Base-by-base conservation (phyloP, 2,329 filamentous ascomycete species). In the Bipolaris victoriae region DNA sequence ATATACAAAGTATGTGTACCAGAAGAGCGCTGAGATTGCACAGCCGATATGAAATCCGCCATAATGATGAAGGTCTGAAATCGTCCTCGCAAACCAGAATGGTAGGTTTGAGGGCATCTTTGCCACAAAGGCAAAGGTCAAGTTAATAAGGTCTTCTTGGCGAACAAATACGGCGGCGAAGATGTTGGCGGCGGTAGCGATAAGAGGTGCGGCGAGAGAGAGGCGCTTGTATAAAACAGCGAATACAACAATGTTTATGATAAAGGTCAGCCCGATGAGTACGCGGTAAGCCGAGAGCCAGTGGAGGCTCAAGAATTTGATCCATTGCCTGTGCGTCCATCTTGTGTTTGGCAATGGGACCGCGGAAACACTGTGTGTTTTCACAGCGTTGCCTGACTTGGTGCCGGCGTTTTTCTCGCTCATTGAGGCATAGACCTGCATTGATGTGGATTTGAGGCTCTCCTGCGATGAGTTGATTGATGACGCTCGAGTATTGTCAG, bases 1-100 rank as follows among this genome's bases (percentile, higher is more conserved):
- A 4, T 67, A 66, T 2, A 74, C 68, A 57, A 81, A 77, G 44
- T 76, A 57, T n/a, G 77, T 67, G 64, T 79, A 82, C 81, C 81
- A 83, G 16, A 70, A 43, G 6, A 70, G 61, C 1, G 70, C 67
- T 7, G 72, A 68, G 3, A 76, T 43, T 1, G 73, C 69, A 16
- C 66, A 61, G 24, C 75, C 75, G 33, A 70, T 69, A 45, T 77
- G 75, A 2, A 76, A 50, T 7, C 75, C 74, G 1, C 75, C 75
- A 45, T 71, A 73, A 43, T 68, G 65, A 48, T 76, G 74, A 6
- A 73, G 62, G 47, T 68, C 62, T 26, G 70, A 68, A 15, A 73
- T 47, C 2, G 54, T 16, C 18, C 57, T 64, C 10, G 74, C 69
- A 2, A 74, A 7, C 10, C 58, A 36, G 3, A 76, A 47, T 1